Evolutionary conservation across 2,329 filamentous ascomycete genomes (phyloP), one percentile per base, ranked within the genome.

Genomic region (Hypoxylon sp.): DNA sequence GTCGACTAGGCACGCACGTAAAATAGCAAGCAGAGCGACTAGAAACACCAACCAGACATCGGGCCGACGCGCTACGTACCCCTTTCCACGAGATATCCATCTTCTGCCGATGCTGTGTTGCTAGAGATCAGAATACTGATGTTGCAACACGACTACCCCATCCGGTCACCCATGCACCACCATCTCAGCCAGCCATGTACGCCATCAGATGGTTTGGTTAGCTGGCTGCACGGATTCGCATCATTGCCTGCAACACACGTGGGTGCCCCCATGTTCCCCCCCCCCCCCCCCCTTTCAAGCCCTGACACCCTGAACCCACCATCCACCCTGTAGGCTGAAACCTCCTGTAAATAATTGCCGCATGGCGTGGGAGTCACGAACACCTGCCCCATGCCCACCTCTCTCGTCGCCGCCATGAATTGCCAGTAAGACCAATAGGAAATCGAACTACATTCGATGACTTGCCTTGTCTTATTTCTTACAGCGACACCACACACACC

Each of bases 221-320:
- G n/a, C n/a, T 44, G 16, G 38, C 48, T 57, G 54, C 64, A 51
- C 40, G 55, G 65, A 59, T 50, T 63, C 45, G 20, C 48, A 65
- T 60, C 56, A 26, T 68, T 61, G 55, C 55, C 44, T 63, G 49
- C 44, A 38, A 6, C 32, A 60, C 65, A 65, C 62, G 65, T 65
- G 65, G 38, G 30, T 24, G 18, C 45, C 52, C 55, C 60, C 60
- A 61, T 68, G 65, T 49, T 24, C n/a, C n/a, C n/a, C n/a, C n/a
- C n/a, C n/a, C n/a, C n/a, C n/a, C n/a, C n/a, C n/a, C n/a, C n/a
- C n/a, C 16, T 16, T 12, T 42, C 33, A 51, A 65, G 53, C 63
- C 63, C 49, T 53, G 57, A 14, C 40, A 50, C 24, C n/a, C n/a
- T n/a, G n/a, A n/a, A n/a, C n/a, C n/a, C n/a, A 45, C 55, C 14